A percentile compares a stretch with the other conserved stretches of the same genome.
phyloP scores from a whole-genome alignment of 2,329 filamentous ascomycete genomes.

The Setomelanomma holmii region DNA sequence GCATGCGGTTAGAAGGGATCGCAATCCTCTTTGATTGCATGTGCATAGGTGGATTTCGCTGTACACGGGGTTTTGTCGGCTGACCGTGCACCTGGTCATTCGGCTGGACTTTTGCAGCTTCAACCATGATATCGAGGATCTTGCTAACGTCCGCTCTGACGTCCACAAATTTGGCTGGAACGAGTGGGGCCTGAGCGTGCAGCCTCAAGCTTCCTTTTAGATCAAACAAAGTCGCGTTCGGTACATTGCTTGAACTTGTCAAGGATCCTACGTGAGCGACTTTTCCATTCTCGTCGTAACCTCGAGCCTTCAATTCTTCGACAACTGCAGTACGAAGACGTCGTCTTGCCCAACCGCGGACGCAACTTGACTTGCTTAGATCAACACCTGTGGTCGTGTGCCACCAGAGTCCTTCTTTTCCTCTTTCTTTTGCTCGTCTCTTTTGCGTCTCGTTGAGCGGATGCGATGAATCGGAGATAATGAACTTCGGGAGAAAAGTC shows the following conservation, averaged over 20 bases:
- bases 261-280: conserved; percentile 21
- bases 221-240: conserved; percentile 7
- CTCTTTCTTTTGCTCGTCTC: conserved; percentile 24
- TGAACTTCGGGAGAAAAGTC: conserved; percentile 28
- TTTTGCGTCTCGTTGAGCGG: conserved; percentile 31
- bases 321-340: conserved; percentile 39
- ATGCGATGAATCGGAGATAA: conserved; percentile 31
- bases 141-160: conserved; percentile 29
- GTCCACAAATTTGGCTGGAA: conserved; percentile 37
- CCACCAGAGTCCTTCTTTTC: conserved; percentile 43
- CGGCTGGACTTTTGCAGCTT: neutral
- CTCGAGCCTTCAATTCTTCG: conserved; percentile 35
- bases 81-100: neutral
- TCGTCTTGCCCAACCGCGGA: conserved; percentile 41
- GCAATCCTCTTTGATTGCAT: neutral
- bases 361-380: conserved; percentile 39
- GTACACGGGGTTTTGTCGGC: neutral
- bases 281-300: conserved; percentile 37
- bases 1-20: no score
- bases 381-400: conserved; percentile 30
- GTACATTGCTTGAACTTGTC: neutral
- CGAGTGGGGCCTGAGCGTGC: conserved; percentile 24
- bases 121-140: conserved; percentile 20
- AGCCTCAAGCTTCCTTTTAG: conserved; percentile 37
- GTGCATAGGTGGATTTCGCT: neutral